A percentile compares a stretch with the other conserved stretches of the same genome.
Evolutionary conservation across 2,329 filamentous ascomycete genomes (phyloP).

Genomic region (Talaromyces piceae): DNA sequence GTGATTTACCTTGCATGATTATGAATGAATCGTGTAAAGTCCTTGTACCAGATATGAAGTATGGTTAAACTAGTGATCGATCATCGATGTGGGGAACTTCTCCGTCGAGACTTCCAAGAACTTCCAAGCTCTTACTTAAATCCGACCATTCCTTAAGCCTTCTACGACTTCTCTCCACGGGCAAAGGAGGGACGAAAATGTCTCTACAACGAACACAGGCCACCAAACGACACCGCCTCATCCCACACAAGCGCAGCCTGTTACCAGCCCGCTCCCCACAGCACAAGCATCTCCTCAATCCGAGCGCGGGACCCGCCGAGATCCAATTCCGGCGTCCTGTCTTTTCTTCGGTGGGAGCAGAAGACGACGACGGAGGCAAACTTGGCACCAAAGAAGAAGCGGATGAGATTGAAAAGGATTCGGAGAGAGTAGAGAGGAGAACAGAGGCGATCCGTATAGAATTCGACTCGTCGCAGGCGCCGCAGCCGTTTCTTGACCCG

Average conservation of each 20-base stretch:
- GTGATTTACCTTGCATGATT: background rate
- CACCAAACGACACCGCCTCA: constrained; percentile 14
- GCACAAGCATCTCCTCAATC: constrained; percentile 14
- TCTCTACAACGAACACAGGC: constrained; percentile 3
- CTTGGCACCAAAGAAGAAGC: constrained; percentile 20
- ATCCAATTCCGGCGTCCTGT: constrained; percentile 14
- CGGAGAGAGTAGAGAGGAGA: constrained; percentile 7
- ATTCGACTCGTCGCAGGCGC: constrained; percentile 24
- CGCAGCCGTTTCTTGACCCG: constrained; percentile 35
- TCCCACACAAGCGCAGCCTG: constrained; percentile 23
- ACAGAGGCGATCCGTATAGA: constrained; percentile 16
- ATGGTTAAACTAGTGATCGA: no score
- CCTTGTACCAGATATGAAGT: no score
- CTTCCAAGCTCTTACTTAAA: no score
- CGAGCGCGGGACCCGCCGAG: constrained; percentile 17
- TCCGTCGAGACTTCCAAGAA: no score
- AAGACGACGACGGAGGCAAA: constrained; percentile 2
- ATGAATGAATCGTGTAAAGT: no score
- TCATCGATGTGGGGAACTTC: no score
- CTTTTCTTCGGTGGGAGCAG: constrained; percentile 9
- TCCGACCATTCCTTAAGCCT: background rate
- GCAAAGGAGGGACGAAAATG: constrained; percentile 8
- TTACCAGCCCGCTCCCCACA: constrained; percentile 8
- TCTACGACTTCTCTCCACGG: background rate
- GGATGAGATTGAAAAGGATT: constrained; percentile 22